Evolutionary conservation across 768 basidiomycete genomes (phyloP).

Genomic region (Amyloporia xantha): DNA sequence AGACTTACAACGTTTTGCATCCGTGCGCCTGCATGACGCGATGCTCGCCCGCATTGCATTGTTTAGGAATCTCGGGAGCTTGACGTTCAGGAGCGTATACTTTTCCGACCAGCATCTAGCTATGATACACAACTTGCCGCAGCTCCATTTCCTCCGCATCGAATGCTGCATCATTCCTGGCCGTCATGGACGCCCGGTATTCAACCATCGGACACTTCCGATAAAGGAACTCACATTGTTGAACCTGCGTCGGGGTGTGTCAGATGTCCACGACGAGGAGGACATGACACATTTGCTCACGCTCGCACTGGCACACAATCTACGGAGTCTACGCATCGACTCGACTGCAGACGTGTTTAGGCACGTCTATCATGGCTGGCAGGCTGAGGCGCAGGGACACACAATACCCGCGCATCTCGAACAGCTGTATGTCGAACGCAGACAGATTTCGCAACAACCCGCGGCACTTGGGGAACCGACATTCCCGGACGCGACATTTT

Average conservation of each 20-base stretch:
- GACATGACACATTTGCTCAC: conserved; percentile 17
- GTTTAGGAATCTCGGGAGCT: conserved; percentile 32
- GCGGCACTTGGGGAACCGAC: conserved; percentile 6
- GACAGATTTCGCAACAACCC: conserved; percentile 5
- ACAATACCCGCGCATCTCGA: conserved; percentile 17
- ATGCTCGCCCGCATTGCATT: conserved; percentile 18
- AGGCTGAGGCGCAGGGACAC: conserved; percentile 4
- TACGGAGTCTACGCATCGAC: conserved; percentile 39
- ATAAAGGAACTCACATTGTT: conserved; percentile 37
- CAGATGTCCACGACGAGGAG: conserved; percentile 10
- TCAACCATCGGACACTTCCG: conserved; percentile 26
- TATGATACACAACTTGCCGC: conserved; percentile 31
- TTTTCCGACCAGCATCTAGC: conserved; percentile 31
- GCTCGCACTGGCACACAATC: conserved; percentile 30
- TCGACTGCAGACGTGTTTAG: conserved; percentile 35
- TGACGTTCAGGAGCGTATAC: conserved; percentile 31
- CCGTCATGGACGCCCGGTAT: conserved; percentile 6
- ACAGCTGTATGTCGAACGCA: conserved; percentile 18
- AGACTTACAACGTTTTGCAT: conserved; percentile 8
- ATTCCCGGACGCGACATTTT: conserved; percentile 17
- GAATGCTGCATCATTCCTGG: conserved; percentile 34
- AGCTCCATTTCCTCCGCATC: conserved; percentile 32
- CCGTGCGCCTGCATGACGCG: conserved; percentile 8
- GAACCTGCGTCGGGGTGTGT: conserved; percentile 25
- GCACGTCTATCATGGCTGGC: conserved; percentile 16